A percentile compares a stretch with the other conserved stretches of the same genome.
Conservation (phyloP, 345 rosid genomes). For the Euphorbia pulcherrima region DNA sequence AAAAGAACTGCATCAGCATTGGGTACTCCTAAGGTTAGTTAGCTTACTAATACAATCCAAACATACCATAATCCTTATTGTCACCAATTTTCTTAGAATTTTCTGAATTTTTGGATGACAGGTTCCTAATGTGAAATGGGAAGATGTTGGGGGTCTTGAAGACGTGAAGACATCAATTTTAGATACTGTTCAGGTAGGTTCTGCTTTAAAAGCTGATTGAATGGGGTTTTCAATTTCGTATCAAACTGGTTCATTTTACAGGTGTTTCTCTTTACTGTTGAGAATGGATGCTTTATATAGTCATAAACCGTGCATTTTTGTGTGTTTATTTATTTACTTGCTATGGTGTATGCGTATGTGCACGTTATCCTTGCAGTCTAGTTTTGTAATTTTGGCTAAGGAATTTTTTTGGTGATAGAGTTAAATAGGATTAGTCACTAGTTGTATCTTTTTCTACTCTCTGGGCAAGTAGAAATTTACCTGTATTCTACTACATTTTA, state of each 20-base stretch:
- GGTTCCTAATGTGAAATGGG: conserved; percentile 98
- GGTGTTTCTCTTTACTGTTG: background rate
- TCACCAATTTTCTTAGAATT: background rate
- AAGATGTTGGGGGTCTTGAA: conserved; percentile 97
- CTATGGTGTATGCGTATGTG: background rate
- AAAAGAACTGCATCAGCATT: conserved; percentile 89
- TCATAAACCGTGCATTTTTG: background rate
- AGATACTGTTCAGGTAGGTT: conserved; percentile 83
- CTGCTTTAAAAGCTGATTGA: conserved; percentile 9
- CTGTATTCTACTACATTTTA: background rate
- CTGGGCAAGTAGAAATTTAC: background rate
- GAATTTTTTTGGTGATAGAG: background rate
- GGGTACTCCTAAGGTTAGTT: conserved; percentile 92
- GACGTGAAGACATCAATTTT: conserved; percentile 88
- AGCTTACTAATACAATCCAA: conserved; percentile 9
- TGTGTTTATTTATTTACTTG: background rate
- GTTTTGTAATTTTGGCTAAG: background rate
- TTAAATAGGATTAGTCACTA: background rate
- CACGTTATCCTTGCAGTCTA: background rate
- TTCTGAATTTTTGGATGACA: conserved; percentile 22
- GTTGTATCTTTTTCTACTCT: background rate
- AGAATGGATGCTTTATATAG: background rate
- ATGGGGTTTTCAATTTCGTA: background rate
- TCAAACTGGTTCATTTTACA: background rate
- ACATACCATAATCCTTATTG: conserved; percentile 4